A percentile compares a stretch with the other conserved stretches of the same genome.
Evolutionary conservation across 208 protist species (phyloP).

Genomic region (Angomonas ambiguus): DNA sequence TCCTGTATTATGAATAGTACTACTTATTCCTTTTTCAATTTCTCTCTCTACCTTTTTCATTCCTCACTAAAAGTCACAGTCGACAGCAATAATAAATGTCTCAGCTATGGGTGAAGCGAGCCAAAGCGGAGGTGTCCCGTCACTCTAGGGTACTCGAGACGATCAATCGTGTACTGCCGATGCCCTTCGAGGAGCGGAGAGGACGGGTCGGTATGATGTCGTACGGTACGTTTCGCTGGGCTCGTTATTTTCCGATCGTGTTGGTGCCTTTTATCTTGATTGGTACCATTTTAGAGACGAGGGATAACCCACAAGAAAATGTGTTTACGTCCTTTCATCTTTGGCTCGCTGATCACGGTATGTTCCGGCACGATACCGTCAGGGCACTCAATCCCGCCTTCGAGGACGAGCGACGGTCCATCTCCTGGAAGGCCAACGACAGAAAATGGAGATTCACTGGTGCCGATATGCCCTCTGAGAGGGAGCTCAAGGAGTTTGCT

Average conservation of each 20-base stretch:
- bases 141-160: constrained; percentile 79
- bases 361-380: constrained; percentile 85
- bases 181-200: constrained; percentile 84
- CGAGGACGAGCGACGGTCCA: constrained; percentile 75
- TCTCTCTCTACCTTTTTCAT: constrained; percentile 1
- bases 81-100: constrained; percentile 59
- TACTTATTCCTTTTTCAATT: neutral
- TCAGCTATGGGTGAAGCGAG: constrained; percentile 84
- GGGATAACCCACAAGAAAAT: constrained; percentile 83
- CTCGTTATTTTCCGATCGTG: constrained; percentile 74
- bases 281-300: constrained; percentile 68
- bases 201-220: constrained; percentile 80
- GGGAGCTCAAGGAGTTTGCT: constrained; percentile 75
- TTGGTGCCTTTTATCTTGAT: constrained; percentile 58
- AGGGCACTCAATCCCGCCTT: constrained; percentile 85
- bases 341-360: constrained; percentile 83
- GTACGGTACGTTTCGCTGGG: constrained; percentile 79
- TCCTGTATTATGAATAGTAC: no score
- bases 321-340: constrained; percentile 82
- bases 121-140: constrained; percentile 79
- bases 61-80: neutral
- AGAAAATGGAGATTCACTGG: constrained; percentile 84
- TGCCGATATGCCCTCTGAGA: constrained; percentile 70
- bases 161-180: constrained; percentile 78
- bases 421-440: constrained; percentile 85